Evolutionary conservation across 306 rosid species (phyloP), one percentile per base, ranked within the genome.

Genomic region (Rosa multiflora): DNA sequence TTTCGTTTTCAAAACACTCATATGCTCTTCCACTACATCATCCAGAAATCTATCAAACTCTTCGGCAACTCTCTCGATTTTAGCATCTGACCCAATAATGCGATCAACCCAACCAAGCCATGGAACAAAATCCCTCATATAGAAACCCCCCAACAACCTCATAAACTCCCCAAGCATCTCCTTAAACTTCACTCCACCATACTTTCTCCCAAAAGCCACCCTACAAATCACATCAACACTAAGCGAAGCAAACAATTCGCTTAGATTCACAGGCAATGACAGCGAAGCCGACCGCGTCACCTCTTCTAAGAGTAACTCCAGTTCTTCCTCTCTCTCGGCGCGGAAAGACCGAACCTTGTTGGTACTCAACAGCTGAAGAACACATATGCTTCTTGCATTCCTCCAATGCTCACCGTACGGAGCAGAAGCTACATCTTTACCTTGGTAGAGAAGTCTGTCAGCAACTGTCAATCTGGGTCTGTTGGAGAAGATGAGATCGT

Each of bases 151-250:
- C 72, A 89, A 70, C 35, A 86, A 2, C 48, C 76, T 81, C 8
- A 2, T 51, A 17, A 90, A 79, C 37, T 86, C 79, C 56, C 11
- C 5, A 10, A 90, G 2, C 47, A 90, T 43, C 72, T 67, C 40
- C 43, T 17, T 76, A 9, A 90, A 90, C 6, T 52, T 76, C 61
- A 4, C 52, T 18, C 75, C 86, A 4, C 37, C 83, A 21, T 88
- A 87, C 71, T 87, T 92, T 59, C 77, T 87, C 47, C 97, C 95
- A 14, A 90, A 85, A 39, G 83, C 78, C 15, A 71, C 93, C 72
- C 88, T 72, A 66, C 94, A 87, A 21, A 88, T 21, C 4, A 92
- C 62, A 47, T 87, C 72, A 35, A 85, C 89, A 0, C 88, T 67
- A 32, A 85, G 1, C 0, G 44, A n/a, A 1, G 78, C 39, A 17